These are phyloP conservation scores for Usnea hakonensis DNA, from an alignment of 495 filamentous ascomycete species.

Conservation along the genomic window DNA sequence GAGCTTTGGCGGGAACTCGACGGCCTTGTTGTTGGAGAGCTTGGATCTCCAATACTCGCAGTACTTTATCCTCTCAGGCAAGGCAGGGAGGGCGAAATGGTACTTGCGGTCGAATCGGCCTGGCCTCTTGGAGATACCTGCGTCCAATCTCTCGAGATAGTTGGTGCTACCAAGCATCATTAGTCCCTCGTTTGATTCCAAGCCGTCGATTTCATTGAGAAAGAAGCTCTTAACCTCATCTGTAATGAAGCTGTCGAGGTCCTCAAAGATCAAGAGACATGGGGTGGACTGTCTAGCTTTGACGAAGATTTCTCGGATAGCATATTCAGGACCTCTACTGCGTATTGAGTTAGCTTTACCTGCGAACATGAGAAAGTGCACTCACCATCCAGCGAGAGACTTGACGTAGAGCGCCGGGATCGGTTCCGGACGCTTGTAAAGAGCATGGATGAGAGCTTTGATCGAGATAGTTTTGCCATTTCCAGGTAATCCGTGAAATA, in stretches of 20 bases:
- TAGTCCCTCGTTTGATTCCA: constrained; percentile 60
- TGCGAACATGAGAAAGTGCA: neutral
- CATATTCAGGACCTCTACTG: constrained; percentile 19
- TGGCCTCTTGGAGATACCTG: constrained; percentile 56
- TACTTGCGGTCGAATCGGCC: constrained; percentile 61
- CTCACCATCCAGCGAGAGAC: constrained; percentile 30
- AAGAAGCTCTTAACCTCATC: constrained; percentile 53
- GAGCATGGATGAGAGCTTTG: constrained; percentile 57
- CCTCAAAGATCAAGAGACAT: constrained; percentile 53
- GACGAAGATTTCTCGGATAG: constrained; percentile 41
- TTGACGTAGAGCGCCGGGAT: constrained; percentile 54
- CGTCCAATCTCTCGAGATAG: constrained; percentile 50
- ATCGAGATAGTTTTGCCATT: constrained; percentile 64
- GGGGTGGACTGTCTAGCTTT: constrained; percentile 40
- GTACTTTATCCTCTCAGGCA: constrained; percentile 48
- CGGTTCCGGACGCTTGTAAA: constrained; percentile 35
- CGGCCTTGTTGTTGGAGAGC: constrained; percentile 34
- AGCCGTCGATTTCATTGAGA: constrained; percentile 63
- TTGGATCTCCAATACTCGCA: constrained; percentile 47
- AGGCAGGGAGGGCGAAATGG: constrained; percentile 47
- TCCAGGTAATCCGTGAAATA: constrained; percentile 35
- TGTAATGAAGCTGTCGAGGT: constrained; percentile 55
- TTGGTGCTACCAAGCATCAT: constrained; percentile 60
- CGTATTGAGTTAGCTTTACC: neutral
- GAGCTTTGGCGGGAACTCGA: constrained; percentile 51